Base-by-base conservation (phyloP, 805 yeast genomes). In the Yarrowia phangngaensis region DNA sequence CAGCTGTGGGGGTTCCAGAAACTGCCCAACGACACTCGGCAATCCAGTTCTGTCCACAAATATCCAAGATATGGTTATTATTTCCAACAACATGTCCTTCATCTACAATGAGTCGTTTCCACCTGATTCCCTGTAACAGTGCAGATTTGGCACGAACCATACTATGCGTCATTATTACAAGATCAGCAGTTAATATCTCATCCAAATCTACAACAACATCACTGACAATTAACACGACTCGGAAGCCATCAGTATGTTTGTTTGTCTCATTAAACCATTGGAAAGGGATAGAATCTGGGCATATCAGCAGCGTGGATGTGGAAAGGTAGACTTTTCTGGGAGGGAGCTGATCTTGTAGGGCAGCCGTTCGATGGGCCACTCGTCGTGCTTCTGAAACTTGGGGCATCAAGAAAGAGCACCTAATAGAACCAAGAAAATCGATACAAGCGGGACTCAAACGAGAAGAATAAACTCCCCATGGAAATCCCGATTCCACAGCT, bases 1-100 rank as follows among this genome's bases (percentile, higher is more conserved):
- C 89, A 0, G 83, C 72, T 0, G 87, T 81, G 4, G 88, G 88
- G 0, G 89, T 82, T 22, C 89, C 88, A 0, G 84, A 78, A 1
- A 82, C 84, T 0, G 80, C 79, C 89, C 89, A 82, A 52, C 75
- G 70, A 43, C 86, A 68, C 57, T 82, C 89, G 7, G 75, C 74
- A 38, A 64, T 60, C 35, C 82, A 58, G 16, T 66, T 63, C 24
- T 67, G 68, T 14, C 84, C 78, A 24, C 77, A 58, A 7, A 62
- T 58, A 6, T 76, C 79, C 0, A 76, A 70, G 41, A 74, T 67
- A 0, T 84, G 70, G 1, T 70, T 60, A 50, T 71, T 72, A 52
- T 69, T 71, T 6, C 35, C 48, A 74, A 81, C 71, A 20, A 79
- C 71, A 60, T 82, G 88, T 0, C 88, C 88, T 60, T 82, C 89